Evolutionary conservation across 768 basidiomycete species (phyloP).

Genomic region (Rhizopogon roseolus): DNA sequence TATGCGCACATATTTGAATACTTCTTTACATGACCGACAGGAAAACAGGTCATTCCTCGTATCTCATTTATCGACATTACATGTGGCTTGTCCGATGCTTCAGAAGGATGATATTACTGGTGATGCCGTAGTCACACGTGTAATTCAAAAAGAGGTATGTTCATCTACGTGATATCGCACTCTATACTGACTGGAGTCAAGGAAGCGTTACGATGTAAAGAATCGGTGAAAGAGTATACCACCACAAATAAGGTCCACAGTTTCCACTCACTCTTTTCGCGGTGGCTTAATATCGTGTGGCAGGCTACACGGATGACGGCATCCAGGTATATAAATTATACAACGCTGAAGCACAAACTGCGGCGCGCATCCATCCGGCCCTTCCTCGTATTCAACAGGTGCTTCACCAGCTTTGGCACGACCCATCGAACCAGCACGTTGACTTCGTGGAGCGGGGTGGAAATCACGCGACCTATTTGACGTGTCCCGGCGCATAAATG

Average conservation of each 20-base stretch:
- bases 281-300: background rate
- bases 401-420: constrained; percentile 57
- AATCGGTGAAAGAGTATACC: constrained; percentile 49
- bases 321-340: constrained; percentile 75
- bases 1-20: constrained; percentile 18
- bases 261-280: background rate
- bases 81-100: constrained; percentile 39
- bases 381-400: constrained; percentile 52
- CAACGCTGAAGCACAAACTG: constrained; percentile 57
- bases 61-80: constrained; percentile 41
- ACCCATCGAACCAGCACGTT: constrained; percentile 34
- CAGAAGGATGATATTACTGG: constrained; percentile 48
- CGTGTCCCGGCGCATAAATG: constrained; percentile 39
- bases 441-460: constrained; percentile 45
- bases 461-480: constrained; percentile 47
- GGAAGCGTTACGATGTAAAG: constrained; percentile 61
- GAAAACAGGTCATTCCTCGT: constrained; percentile 45
- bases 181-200: constrained; percentile 14
- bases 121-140: constrained; percentile 52
- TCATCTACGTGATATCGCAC: constrained; percentile 14
- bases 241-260: constrained; percentile 43
- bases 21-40: background rate
- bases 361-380: constrained; percentile 63
- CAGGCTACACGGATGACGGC: constrained; percentile 64
- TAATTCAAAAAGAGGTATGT: constrained; percentile 46